phyloP scores from a whole-genome alignment of 192 early-diverging fungal species.

The Gaertneriomyces sp. region DNA sequence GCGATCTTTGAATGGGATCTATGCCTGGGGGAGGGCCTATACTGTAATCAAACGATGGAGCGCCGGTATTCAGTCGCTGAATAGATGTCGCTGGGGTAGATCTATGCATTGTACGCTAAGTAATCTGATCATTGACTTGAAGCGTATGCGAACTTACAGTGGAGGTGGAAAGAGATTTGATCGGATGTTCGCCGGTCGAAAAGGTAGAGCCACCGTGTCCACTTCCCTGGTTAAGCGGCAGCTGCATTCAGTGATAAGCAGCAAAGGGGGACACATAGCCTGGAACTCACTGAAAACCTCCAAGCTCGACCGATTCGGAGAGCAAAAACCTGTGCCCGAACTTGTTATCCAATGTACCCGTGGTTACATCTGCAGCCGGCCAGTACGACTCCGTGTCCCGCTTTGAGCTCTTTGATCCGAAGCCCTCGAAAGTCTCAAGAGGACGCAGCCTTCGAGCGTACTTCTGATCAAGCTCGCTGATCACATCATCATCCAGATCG shows the following conservation, averaged over 20 bases:
- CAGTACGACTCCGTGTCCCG: conserved; percentile 4
- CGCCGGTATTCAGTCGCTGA: background rate
- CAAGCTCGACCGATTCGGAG: conserved; percentile 16
- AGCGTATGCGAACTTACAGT: conserved; percentile 6
- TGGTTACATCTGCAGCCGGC: conserved; percentile 6
- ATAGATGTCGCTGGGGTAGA: background rate
- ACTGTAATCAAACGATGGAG: background rate
- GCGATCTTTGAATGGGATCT: background rate
- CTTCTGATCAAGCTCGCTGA: conserved; percentile 22
- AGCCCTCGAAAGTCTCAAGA: conserved; percentile 23
- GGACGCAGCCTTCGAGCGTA: conserved; percentile 13
- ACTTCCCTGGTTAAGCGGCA: too few species aligned
- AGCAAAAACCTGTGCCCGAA: conserved; percentile 22
- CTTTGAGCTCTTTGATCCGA: conserved; percentile 13
- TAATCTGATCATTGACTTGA: background rate
- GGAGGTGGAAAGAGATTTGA: conserved; percentile 1
- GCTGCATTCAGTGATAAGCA: too few species aligned
- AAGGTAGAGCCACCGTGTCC: too few species aligned
- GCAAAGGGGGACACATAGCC: background rate
- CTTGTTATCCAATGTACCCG: conserved; percentile 22
- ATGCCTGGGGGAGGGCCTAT: background rate
- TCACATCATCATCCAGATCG: background rate
- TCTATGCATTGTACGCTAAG: background rate
- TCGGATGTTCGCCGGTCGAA: too few species aligned
- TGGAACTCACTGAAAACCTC: background rate